These are phyloP conservation scores for Acanthamoeba lenticulata DNA, from an alignment of 208 protist genomes.

Conservation along the genomic window DNA sequence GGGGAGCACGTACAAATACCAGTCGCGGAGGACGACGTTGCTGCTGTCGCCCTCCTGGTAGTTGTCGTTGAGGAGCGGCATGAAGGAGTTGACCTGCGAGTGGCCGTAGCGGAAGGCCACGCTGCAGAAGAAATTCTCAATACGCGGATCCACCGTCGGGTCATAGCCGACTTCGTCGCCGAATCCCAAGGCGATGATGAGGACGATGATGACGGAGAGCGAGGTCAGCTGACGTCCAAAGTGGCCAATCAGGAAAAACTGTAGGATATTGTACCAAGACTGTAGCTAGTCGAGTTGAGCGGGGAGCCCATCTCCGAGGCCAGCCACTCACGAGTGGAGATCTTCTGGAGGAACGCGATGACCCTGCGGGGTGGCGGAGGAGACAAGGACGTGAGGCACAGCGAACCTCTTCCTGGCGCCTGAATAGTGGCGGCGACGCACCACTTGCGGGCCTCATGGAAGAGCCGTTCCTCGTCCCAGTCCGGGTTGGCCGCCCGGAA, in stretches of 20 bases:
- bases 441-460: conserved; percentile 54
- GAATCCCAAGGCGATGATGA: no score
- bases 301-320: neutral
- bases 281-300: neutral
- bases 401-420: no score
- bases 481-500: neutral
- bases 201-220: neutral
- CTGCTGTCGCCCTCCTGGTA: conserved; percentile 2
- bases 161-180: conserved; percentile 64
- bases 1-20: neutral
- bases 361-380: neutral
- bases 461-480: conserved; percentile 35
- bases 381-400: neutral
- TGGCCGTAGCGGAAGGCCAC: conserved; percentile 81
- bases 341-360: conserved; percentile 54
- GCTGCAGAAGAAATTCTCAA: conserved; percentile 75
- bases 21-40: conserved; percentile 23
- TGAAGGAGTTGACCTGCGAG: conserved; percentile 62
- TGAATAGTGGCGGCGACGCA: neutral
- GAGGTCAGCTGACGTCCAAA: neutral
- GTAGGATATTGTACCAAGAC: neutral
- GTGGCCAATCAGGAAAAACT: neutral
- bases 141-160: conserved; percentile 17
- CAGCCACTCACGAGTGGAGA: conserved; percentile 41
- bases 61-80: conserved; percentile 47